Evolutionary conservation across 352 stramenopile species (phyloP).

Genomic region (Blastocystis sp.): DNA sequence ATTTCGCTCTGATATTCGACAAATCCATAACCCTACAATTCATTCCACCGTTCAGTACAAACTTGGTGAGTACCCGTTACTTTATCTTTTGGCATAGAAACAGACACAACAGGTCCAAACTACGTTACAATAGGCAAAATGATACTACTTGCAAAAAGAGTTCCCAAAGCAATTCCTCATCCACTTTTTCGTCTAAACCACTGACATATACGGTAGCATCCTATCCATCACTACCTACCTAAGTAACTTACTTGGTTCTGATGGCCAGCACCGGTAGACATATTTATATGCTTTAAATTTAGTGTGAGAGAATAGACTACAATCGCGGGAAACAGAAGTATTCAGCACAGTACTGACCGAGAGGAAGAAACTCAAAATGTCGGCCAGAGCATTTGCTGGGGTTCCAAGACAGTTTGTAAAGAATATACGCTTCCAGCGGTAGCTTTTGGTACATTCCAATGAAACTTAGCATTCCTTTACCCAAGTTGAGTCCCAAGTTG

Average conservation of each 20-base stretch:
- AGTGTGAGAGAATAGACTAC: background rate
- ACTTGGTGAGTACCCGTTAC: slow-evolving; percentile 77
- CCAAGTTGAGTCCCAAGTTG: background rate
- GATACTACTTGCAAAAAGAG: slow-evolving; percentile 72
- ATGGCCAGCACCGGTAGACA: slow-evolving; percentile 76
- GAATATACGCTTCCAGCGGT: slow-evolving; percentile 39
- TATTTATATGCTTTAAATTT: background rate
- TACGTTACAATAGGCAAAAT: slow-evolving; percentile 69
- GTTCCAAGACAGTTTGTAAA: slow-evolving; percentile 20
- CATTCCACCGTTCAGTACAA: slow-evolving; percentile 1
- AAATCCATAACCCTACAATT: slow-evolving; percentile 88
- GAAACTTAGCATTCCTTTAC: background rate
- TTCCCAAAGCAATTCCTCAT: slow-evolving; percentile 92
- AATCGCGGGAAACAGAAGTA: background rate
- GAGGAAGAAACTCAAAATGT: background rate
- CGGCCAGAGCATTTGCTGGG: slow-evolving; percentile 6
- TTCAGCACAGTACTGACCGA: background rate
- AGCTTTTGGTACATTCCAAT: background rate
- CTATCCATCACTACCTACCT: slow-evolving; percentile 62
- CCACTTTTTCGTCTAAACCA: slow-evolving; percentile 88
- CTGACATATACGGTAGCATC: slow-evolving; percentile 96
- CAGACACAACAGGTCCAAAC: slow-evolving; percentile 87
- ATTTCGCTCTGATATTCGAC: slow-evolving; percentile 93
- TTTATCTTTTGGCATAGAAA: slow-evolving; percentile 98
- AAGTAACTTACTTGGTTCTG: slow-evolving; percentile 69